These are phyloP conservation scores for Lentinula raphanica DNA, from an alignment of 768 basidiomycete genomes.

Conservation along the genomic window DNA sequence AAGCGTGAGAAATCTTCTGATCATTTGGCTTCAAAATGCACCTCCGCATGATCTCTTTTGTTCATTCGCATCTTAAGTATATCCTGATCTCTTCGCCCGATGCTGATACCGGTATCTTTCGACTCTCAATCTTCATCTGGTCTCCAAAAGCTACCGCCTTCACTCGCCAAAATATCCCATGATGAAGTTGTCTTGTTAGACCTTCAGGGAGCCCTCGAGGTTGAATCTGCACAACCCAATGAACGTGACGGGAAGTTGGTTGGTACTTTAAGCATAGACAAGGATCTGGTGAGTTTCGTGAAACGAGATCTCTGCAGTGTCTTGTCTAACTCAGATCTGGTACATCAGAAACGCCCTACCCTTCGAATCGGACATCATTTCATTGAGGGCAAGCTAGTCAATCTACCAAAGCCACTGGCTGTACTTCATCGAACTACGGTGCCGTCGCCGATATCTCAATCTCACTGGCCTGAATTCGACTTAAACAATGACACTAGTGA, in stretches of 20 bases:
- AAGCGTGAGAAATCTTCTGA: neutral
- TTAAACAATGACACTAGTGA: slow-evolving; percentile 13
- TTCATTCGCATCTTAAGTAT: too few species aligned
- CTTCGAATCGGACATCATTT: slow-evolving; percentile 84
- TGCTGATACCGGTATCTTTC: slow-evolving; percentile 61
- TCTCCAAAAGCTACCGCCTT: slow-evolving; percentile 51
- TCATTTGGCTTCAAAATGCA: too few species aligned
- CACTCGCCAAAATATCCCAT: slow-evolving; percentile 67
- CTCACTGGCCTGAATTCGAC: slow-evolving; percentile 14
- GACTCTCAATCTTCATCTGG: slow-evolving; percentile 24
- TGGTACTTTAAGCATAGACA: slow-evolving; percentile 68
- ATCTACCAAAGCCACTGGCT: slow-evolving; percentile 75
- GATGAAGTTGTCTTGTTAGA: slow-evolving; percentile 83
- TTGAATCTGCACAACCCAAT: slow-evolving; percentile 45
- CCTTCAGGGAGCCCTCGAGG: slow-evolving; percentile 77
- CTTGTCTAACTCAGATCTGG: neutral
- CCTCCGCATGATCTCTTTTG: too few species aligned
- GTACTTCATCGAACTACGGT: slow-evolving; percentile 51
- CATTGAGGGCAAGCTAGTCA: slow-evolving; percentile 80
- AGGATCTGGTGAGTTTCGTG: slow-evolving; percentile 48
- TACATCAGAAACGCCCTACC: slow-evolving; percentile 63
- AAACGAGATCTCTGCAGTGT: too few species aligned
- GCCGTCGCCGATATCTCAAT: neutral
- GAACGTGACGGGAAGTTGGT: slow-evolving; percentile 68
- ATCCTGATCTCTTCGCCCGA: too few species aligned